Conservation (phyloP, 192 early-diverging fungal species). For the Gryganskiella cystojenkinii region DNA sequence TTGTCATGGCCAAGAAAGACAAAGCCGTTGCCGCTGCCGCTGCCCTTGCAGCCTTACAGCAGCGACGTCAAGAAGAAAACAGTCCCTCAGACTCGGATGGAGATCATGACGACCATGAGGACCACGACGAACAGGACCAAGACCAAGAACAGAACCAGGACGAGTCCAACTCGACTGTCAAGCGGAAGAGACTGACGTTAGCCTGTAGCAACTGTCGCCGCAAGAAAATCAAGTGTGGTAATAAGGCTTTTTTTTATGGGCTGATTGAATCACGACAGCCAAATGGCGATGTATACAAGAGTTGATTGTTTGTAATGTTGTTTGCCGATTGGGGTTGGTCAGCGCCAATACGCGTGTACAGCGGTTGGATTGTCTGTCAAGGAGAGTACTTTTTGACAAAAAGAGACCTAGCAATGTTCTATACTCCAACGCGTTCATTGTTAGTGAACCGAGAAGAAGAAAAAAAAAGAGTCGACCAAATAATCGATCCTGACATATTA, state of each 20-base stretch:
- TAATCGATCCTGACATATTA: background rate
- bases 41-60: no score
- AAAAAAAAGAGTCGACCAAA: background rate
- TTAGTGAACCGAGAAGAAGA: constrained; percentile 12
- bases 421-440: no score
- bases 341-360: background rate
- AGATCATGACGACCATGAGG: constrained; percentile 15
- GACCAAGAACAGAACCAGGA: constrained; percentile 20
- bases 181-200: constrained; percentile 74
- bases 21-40: constrained; percentile 6
- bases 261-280: no score
- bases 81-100: constrained; percentile 36
- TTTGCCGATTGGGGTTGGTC: constrained; percentile 38
- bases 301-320: background rate
- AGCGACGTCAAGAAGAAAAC: background rate
- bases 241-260: no score
- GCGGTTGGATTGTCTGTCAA: no score
- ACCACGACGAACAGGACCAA: constrained; percentile 15
- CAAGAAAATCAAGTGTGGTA: constrained; percentile 73
- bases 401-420: no score
- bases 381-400: no score
- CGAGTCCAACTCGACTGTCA: constrained; percentile 37
- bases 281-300: no score
- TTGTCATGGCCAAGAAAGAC: constrained; percentile 29
- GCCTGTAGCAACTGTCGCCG: constrained; percentile 80